Percentiles rank a stretch among this genome's conserved stretches.
These are phyloP conservation scores for Annulohypoxylon moriforme DNA, from an alignment of 495 filamentous ascomycete species.

Conservation along the genomic window DNA sequence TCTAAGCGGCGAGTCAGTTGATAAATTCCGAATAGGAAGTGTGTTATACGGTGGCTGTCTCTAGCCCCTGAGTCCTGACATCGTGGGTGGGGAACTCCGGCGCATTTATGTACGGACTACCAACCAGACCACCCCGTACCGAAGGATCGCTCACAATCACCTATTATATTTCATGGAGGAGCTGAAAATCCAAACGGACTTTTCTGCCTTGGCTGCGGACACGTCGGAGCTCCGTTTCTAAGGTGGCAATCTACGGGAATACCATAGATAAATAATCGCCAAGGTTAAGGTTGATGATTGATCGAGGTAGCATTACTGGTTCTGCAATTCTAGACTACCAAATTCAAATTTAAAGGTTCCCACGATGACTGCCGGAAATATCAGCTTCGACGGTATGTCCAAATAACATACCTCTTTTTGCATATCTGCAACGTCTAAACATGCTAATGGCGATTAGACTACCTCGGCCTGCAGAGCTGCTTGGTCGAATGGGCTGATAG, in stretches of 20 bases:
- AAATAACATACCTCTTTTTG: not conserved
- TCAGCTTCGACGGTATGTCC: conserved; percentile 45
- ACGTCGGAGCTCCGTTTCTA: conserved; percentile 32
- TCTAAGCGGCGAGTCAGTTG: not conserved
- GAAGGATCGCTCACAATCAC: conserved; percentile 12
- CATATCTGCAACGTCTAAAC: not conserved
- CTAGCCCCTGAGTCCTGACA: not conserved
- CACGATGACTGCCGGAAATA: conserved; percentile 39
- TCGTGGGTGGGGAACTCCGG: not conserved
- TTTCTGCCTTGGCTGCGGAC: conserved; percentile 15
- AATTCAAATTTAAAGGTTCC: not conserved
- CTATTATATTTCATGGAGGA: not conserved
- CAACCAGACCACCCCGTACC: not conserved
- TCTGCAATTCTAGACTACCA: not conserved
- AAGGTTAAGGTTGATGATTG: not conserved
- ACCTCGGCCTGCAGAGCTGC: conserved; percentile 63
- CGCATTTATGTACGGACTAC: not conserved
- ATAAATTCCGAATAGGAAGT: not conserved
- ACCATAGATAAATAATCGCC: conserved; percentile 16
- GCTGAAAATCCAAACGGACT: not conserved
- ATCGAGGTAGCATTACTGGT: not conserved
- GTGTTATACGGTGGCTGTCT: not conserved
- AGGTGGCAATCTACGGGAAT: not conserved
- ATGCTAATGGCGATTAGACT: conserved; percentile 54
- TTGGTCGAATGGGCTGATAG: conserved; percentile 83